Evolutionary conservation across 192 early-diverging fungal genomes (phyloP).

Genomic region (Cladochytrium replicatum): DNA sequence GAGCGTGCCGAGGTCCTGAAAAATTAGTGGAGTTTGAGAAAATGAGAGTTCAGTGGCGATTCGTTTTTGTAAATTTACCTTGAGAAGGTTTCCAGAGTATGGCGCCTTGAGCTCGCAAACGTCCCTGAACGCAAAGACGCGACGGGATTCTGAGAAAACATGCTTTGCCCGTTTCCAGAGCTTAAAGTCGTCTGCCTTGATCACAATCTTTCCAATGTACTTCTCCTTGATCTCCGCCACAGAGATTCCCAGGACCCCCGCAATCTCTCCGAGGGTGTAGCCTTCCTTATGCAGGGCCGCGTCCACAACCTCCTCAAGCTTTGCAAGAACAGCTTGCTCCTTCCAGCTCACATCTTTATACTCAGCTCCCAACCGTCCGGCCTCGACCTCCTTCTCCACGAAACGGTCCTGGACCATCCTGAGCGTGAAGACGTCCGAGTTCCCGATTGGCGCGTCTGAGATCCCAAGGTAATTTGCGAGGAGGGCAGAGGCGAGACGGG

Average conservation of each 20-base stretch:
- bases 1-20: constrained; percentile 56
- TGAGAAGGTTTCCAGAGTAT: constrained; percentile 16
- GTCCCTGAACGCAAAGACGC: constrained; percentile 65
- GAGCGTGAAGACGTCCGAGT: constrained; percentile 25
- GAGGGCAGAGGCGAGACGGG: constrained; percentile 63
- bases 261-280: constrained; percentile 27
- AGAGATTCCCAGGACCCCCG: constrained; percentile 18
- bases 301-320: constrained; percentile 6
- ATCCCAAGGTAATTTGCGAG: constrained; percentile 40
- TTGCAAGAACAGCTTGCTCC: too few species aligned
- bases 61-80: constrained; percentile 8
- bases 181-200: constrained; percentile 57
- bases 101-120: constrained; percentile 34
- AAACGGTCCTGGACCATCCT: constrained; percentile 23
- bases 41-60: neutral
- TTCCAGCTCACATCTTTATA: too few species aligned
- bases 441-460: constrained; percentile 31
- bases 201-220: constrained; percentile 38
- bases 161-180: constrained; percentile 73
- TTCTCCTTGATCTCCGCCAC: constrained; percentile 25
- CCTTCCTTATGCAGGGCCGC: constrained; percentile 7
- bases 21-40: too few species aligned
- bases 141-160: constrained; percentile 66
- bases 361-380: too few species aligned
- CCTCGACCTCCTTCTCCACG: constrained; percentile 2